Base-by-base conservation (phyloP, 31 red algal genomes). In the Asparagopsis taxiformis region DNA sequence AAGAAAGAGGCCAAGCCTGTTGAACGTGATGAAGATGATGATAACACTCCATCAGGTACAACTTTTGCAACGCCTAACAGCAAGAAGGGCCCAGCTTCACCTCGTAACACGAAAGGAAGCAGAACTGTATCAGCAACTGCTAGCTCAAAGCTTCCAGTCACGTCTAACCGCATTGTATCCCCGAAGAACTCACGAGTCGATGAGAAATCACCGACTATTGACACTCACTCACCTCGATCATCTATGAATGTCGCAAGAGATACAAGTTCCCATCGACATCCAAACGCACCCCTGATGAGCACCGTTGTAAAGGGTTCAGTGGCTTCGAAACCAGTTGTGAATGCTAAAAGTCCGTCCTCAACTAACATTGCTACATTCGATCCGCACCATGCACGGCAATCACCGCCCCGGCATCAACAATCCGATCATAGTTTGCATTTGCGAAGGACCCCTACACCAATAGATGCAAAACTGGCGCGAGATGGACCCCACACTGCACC, bases 41-140 rank as follows among this genome's bases (percentile, higher is more conserved):
- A 76, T n/a, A 64, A 46, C 31, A 31, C 44, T 25, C 59, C 73
- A 0, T 31, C 62, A 55, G 59, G 38, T 26, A 20, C 59, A 21
- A 16, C 28, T 26, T 22, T 24, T 9, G 20, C 72, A 5, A 26
- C 72, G 22, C 7, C 29, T 28, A 35, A 16, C 34, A 24, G 46
- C 9, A 75, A 71, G 66, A 77, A 79, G 59, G 74, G 55, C 36
- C 84, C 84, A 4, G 23, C 73, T 17, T 77, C 84, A 23, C 84
- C 84, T 24, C 51, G 84, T 16, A 79, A 72, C 26, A 57, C 65
- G 0, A 49, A 58, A 15, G 54, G 62, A 3, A 55, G 51, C 23
- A 31, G 71, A 7, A 34, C 21, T 19, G 52, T 23, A 20, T 32
- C 70, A 16, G 51, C 51, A 15, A 41, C 77, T 9, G 41, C 51